Base-by-base conservation (phyloP, 139 green algal species). In the Picochlorum sp. region DNA sequence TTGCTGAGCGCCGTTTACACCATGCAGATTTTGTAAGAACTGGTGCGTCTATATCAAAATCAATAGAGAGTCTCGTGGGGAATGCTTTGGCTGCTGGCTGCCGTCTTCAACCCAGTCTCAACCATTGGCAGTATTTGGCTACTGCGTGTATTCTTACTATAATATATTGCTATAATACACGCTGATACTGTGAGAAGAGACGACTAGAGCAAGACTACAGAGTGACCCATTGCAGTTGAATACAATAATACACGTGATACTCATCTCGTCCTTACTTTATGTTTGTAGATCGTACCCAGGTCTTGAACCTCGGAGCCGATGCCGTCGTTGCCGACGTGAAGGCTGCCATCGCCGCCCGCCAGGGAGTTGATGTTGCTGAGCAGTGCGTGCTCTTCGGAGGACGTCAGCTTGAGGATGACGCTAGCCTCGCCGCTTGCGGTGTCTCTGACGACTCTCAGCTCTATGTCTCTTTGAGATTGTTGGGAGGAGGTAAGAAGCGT, bases 401-500 rank as follows among this genome's bases (percentile, higher is more conserved):
- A 61, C 82, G 83, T 65, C 83, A 89, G 76, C 84, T 96, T 57
- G 81, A 83, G 70, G 81, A 67, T 5, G 49, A 51, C 18, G 60
- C 71, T n/a, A 57, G 78, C 51, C 81, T 96, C 77, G 66, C 67
- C 30, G 51, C 77, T 38, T 81, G 69, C 60, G 91, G 90, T 51
- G 86, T 95, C 7, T 69, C 81, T 47, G 90, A 96, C 49, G 86
- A 90, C 58, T 78, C 72, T 51, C 90, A 85, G 16, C 76, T 96
- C 49, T 84, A 95, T 71, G 65, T 86, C 20, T 76, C 94, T 66
- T 70, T 92, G 37, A 78, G 92, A 54, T 83, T 98, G 73, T 79
- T 95, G 54, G 91, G 93, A 82, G 93, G 92, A 77, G 92, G 76
- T 68, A 98, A 98, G 90, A 98, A 98, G 89, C 78, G 92, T 70